Conservation (phyloP, 306 rosid species). For the Delonix regia region DNA sequence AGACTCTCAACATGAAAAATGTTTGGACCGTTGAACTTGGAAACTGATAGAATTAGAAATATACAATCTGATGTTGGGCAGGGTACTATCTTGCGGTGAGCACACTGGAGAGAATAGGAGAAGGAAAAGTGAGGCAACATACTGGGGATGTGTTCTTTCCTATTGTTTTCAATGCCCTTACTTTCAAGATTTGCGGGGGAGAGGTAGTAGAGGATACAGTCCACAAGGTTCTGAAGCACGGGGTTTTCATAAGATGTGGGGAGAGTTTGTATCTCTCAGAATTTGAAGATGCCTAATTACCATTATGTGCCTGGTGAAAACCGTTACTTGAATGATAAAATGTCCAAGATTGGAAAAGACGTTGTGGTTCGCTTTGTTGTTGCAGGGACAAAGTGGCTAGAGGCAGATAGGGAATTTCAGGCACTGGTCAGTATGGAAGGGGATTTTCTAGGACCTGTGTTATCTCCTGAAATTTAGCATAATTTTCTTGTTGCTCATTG, state of each 20-base stretch:
- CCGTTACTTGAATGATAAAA: constrained; percentile 61
- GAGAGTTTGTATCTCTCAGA: constrained; percentile 71
- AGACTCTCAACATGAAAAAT: constrained; percentile 6
- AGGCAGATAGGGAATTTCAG: constrained; percentile 87
- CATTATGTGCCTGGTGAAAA: constrained; percentile 68
- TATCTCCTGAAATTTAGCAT: constrained; percentile 40
- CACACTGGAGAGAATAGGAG: constrained; percentile 71
- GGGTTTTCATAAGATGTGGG: constrained; percentile 83
- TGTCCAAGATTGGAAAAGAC: constrained; percentile 68
- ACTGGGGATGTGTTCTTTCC: constrained; percentile 88
- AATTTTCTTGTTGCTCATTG: neutral
- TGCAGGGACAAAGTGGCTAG: constrained; percentile 87
- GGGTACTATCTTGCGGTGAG: constrained; percentile 80
- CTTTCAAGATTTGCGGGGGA: constrained; percentile 80
- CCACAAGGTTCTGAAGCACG: constrained; percentile 84
- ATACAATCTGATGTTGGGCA: neutral
- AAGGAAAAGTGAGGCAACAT: constrained; percentile 77
- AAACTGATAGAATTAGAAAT: constrained; percentile 12
- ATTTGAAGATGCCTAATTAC: constrained; percentile 78
- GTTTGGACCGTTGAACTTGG: constrained; percentile 11
- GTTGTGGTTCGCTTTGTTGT: constrained; percentile 66
- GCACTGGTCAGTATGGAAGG: constrained; percentile 89
- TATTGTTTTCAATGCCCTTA: constrained; percentile 63
- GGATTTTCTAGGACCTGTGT: constrained; percentile 76
- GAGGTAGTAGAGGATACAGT: constrained; percentile 80